phyloP scores from a whole-genome alignment of 176 grass and related monocot genomes.

The Elaeis guineensis region DNA sequence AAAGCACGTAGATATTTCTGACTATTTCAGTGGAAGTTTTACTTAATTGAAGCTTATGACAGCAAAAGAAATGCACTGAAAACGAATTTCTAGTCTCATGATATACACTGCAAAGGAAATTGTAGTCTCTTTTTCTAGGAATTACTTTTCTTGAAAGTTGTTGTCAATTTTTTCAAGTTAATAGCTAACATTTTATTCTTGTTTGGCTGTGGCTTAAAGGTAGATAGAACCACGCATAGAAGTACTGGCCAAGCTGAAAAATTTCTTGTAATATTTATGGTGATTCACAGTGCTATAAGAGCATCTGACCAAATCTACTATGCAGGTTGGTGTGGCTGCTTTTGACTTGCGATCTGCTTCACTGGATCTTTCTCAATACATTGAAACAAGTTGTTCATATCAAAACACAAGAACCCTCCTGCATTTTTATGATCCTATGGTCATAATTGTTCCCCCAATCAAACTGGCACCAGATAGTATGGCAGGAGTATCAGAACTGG shows the following conservation, averaged over 20 bases:
- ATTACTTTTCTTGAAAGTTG: too few species aligned
- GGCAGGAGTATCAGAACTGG: slow-evolving; percentile 76
- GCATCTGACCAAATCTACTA: slow-evolving; percentile 12
- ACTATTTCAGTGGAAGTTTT: too few species aligned
- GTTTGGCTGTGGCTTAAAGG: not conserved
- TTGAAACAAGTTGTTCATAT: slow-evolving; percentile 90
- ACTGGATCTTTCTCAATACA: slow-evolving; percentile 87
- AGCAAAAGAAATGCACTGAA: too few species aligned
- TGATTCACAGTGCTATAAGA: not conserved
- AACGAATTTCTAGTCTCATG: too few species aligned
- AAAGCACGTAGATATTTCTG: too few species aligned
- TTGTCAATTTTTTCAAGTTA: not conserved
- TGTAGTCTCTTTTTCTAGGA: too few species aligned
- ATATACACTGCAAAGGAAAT: too few species aligned
- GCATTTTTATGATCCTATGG: slow-evolving; percentile 88
- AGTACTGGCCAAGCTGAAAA: too few species aligned
- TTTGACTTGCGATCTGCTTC: slow-evolving; percentile 90
- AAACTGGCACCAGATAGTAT: slow-evolving; percentile 78
- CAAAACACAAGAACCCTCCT: slow-evolving; percentile 80
- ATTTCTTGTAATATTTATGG: not conserved
- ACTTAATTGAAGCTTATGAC: too few species aligned
- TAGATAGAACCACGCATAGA: too few species aligned
- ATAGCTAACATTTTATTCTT: not conserved
- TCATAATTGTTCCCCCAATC: slow-evolving; percentile 68
- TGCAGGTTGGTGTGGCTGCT: slow-evolving; percentile 75